Base-by-base conservation (phyloP, 2,329 filamentous ascomycete species). In the Colletotrichum magnum region DNA sequence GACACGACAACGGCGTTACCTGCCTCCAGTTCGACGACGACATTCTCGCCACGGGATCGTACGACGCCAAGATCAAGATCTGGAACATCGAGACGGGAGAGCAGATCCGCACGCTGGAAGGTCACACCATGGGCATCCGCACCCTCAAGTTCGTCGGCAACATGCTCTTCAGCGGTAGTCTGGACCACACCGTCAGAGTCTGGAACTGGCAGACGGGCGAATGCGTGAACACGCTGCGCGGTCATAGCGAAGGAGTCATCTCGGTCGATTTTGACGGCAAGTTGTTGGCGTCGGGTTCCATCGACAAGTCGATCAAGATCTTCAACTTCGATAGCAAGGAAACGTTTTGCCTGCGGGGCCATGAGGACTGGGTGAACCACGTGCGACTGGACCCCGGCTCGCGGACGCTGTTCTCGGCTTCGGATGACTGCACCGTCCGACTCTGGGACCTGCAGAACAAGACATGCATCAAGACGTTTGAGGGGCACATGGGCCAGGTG, bases 121-220 rank as follows among this genome's bases (percentile, higher is more conserved):
- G 96, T 3, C 96, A 98, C 75, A 92, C 90, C 1, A 90, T 89
- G 48, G 94, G 94, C 6, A 93, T 99, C 69, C 89, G 96, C 48
- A 93, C 94, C 64, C 86, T 99, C 45, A 95, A 98, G 77, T 98
- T 98, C 76, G 94, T 98, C 75, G 94, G 97, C 73, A 91, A 89
- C 64, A 97, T 97, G 76, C 87, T 99, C 69, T 95, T 98, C 77
- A 97, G 93, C 65, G 96, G 95, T 59, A 94, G 93, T 77, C 86
- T 98, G 64, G 96, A 98, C 79, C 88, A 90, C 57, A 97, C 92
- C 5, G 88, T 99, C 75, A 95, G 93, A 78, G 90, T 99, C 41
- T 99, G 96, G 96, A 97, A 99, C 77, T 98, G 95, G 94, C 89
- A 93, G 71, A 98, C 94, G 0, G 96, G 96, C 54, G 89, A 94